A percentile compares a stretch with the other conserved stretches of the same genome.
These are phyloP conservation scores for Cudoniella acicularis DNA, from an alignment of 495 filamentous ascomycete genomes.

Conservation along the genomic window DNA sequence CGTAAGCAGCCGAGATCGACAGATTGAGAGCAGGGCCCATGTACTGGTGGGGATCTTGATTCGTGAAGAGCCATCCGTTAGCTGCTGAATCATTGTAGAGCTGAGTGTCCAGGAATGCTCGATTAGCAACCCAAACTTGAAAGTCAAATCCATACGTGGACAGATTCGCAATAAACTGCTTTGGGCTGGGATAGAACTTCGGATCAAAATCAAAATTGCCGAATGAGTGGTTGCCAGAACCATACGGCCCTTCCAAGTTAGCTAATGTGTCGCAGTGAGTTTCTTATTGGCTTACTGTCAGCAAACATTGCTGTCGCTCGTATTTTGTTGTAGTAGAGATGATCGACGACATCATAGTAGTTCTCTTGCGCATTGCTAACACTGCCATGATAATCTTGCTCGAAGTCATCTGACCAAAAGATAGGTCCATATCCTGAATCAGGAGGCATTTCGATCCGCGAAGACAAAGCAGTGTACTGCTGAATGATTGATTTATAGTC, in stretches of 20 bases:
- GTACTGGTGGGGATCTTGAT: conserved; percentile 18
- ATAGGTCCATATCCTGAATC: conserved; percentile 28
- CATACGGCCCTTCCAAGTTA: conserved; percentile 25
- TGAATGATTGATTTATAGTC: conserved; percentile 18
- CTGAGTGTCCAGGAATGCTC: conserved; percentile 25
- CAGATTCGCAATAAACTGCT: conserved; percentile 26
- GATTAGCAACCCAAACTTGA: conserved; percentile 32
- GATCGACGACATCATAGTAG: conserved; percentile 29
- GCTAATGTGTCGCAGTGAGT: not conserved
- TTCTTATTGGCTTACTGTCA: conserved; percentile 20
- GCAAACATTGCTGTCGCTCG: conserved; percentile 28
- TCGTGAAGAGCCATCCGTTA: conserved; percentile 27
- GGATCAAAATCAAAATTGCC: conserved; percentile 34
- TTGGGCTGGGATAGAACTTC: conserved; percentile 24
- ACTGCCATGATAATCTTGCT: conserved; percentile 29
- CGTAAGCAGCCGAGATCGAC: conserved; percentile 30
- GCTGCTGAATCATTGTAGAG: conserved; percentile 21
- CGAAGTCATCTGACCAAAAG: conserved; percentile 33
- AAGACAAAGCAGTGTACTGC: conserved; percentile 25
- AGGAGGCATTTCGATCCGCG: conserved; percentile 24
- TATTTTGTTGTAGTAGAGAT: conserved; percentile 28
- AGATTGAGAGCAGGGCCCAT: conserved; percentile 31
- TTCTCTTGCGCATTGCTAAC: conserved; percentile 31
- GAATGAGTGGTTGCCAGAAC: conserved; percentile 27
- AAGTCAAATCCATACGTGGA: conserved; percentile 27